Percentiles rank a stretch among this genome's conserved stretches.
Conservation (phyloP, 2,329 filamentous ascomycete genomes). For the Ophiocordyceps camponoti-leonardi region DNA sequence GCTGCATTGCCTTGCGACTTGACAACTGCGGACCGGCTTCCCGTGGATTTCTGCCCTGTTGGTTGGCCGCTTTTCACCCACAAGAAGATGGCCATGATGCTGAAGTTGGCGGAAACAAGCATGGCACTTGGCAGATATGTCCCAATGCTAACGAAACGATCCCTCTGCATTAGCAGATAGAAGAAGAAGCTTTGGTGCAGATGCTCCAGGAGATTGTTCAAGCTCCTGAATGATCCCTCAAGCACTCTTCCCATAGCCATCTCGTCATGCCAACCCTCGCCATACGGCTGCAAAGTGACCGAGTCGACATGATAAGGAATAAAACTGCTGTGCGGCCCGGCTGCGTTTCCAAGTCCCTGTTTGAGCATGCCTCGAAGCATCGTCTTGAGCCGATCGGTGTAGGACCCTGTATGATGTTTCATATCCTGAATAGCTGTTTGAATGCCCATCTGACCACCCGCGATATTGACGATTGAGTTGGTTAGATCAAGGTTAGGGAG, state of each 20-base stretch:
- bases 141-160: slow-evolving; percentile 92
- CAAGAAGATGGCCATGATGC: slow-evolving; percentile 83
- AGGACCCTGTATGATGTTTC: slow-evolving; percentile 66
- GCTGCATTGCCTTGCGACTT: background rate
- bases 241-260: slow-evolving; percentile 85
- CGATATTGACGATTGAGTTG: slow-evolving; percentile 82
- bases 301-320: slow-evolving; percentile 97
- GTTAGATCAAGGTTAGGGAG: slow-evolving; percentile 90
- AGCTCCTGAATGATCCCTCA: slow-evolving; percentile 77
- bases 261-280: slow-evolving; percentile 90
- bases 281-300: slow-evolving; percentile 78
- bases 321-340: slow-evolving; percentile 85
- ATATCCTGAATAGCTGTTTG: slow-evolving; percentile 71
- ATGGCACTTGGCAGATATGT: slow-evolving; percentile 97
- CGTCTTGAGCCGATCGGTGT: slow-evolving; percentile 65
- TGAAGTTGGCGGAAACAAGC: slow-evolving; percentile 87
- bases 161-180: slow-evolving; percentile 80
- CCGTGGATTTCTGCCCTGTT: background rate
- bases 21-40: background rate
- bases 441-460: slow-evolving; percentile 83
- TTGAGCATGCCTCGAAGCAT: slow-evolving; percentile 87
- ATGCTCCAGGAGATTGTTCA: slow-evolving; percentile 94
- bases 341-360: slow-evolving; percentile 76
- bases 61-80: slow-evolving; percentile 72
- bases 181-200: slow-evolving; percentile 99